Evolutionary conservation across 169 alveolate genomes (phyloP).

Genomic region (Plasmodium cynomolgi): DNA sequence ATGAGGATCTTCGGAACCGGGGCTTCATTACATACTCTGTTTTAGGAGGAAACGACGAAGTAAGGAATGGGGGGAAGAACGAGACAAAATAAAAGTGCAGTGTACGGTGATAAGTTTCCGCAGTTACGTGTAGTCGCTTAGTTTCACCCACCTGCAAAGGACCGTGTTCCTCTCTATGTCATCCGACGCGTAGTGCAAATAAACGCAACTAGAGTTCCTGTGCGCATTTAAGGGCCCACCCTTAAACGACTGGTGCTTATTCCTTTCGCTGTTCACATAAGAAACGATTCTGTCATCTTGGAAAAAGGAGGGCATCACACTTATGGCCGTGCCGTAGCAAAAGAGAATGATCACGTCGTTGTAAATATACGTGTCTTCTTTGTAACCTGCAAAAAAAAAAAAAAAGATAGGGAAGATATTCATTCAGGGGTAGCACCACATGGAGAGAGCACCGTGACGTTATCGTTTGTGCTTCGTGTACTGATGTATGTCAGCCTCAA

Average conservation of each 20-base stretch:
- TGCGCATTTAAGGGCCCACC: neutral
- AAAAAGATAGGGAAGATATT: neutral
- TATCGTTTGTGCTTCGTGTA: neutral
- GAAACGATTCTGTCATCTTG: constrained; percentile 46
- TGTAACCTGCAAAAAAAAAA: constrained; percentile 35
- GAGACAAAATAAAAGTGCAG: neutral
- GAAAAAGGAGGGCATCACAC: constrained; percentile 40
- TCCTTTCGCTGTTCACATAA: constrained; percentile 5
- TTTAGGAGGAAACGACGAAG: neutral
- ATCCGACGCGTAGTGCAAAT: constrained; percentile 63
- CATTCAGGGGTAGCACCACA: neutral
- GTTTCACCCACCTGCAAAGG: constrained; percentile 29
- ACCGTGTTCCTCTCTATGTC: constrained; percentile 45
- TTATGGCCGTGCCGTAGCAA: constrained; percentile 75
- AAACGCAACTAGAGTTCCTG: constrained; percentile 31
- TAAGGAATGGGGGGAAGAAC: neutral
- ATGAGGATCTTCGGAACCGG: constrained; percentile 59
- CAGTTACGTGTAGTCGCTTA: neutral
- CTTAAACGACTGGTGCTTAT: neutral
- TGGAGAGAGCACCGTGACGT: neutral
- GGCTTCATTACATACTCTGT: constrained; percentile 67
- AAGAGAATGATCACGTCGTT: constrained; percentile 66
- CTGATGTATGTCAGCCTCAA: neutral
- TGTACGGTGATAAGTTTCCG: neutral
- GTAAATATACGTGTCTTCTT: constrained; percentile 67